phyloP scores from a whole-genome alignment of 2,329 filamentous ascomycete genomes.

The Alternaria sp. region DNA sequence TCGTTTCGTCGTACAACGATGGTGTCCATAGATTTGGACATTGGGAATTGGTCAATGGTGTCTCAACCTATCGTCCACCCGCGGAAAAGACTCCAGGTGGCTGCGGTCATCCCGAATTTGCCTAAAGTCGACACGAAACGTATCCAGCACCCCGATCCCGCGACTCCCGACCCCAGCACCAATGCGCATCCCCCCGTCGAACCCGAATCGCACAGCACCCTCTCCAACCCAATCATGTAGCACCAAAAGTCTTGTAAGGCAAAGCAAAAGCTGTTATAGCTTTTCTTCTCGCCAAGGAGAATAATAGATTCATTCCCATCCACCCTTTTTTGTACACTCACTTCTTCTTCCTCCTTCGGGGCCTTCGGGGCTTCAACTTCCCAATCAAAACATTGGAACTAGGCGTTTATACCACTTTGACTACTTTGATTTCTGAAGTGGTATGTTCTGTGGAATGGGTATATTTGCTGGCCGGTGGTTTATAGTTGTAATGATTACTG shows the following conservation, averaged over 20 bases:
- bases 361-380: not conserved
- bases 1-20: not conserved
- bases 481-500: conserved; percentile 24
- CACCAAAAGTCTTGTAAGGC: conserved; percentile 42
- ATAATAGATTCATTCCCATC: conserved; percentile 26
- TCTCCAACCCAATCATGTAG: conserved; percentile 42
- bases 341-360: not conserved
- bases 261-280: conserved; percentile 12
- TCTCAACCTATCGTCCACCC: not conserved
- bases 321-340: conserved; percentile 16
- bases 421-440: not conserved
- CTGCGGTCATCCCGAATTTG: not conserved
- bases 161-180: conserved; percentile 8
- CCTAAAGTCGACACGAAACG: not conserved
- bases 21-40: not conserved
- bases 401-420: conserved; percentile 11
- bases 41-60: not conserved
- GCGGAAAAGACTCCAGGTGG: not conserved
- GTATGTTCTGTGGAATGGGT: conserved; percentile 1
- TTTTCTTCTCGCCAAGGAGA: conserved; percentile 27
- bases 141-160: conserved; percentile 12
- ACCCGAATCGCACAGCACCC: conserved; percentile 31
- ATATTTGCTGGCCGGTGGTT: conserved; percentile 12
- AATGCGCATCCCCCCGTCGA: conserved; percentile 13
- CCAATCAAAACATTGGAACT: not conserved